Evolutionary conservation across 2,329 filamentous ascomycete genomes (phyloP), one percentile per base, ranked within the genome.

Genomic region (Chrysosporium queenslandicum): DNA sequence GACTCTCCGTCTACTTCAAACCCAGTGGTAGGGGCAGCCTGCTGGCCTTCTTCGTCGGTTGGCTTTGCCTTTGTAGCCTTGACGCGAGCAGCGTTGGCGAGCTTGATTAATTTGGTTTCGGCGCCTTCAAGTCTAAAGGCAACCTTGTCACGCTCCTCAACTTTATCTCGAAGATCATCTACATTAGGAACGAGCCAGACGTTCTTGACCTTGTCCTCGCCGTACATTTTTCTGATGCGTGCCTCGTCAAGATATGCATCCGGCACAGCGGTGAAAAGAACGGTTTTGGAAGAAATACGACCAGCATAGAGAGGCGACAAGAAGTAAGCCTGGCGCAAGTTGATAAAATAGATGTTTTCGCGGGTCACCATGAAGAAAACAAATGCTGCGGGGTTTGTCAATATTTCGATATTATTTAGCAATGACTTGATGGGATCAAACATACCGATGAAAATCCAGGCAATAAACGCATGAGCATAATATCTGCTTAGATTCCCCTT

Each of bases 311-410:
- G 75, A 9, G 89, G 88, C 9, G 88, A 90, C 52, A 94, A 79
- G 37, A 94, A 80, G 70, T 94, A 96, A 0, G 91, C 91, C 70
- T 97, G 91, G 57, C 90, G 86, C 48, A 97, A 71, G 63, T 94
- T 94, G 73, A 96, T 85, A 69, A 87, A 94, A 77, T 84, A 95
- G 60, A 97, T 85, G 64, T 81, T 83, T 68, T 97, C 91, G 53
- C 91, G 80, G 52, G 89, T 85, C 57, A 97, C 81, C 63, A 87
- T 83, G 70, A 87, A 92, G 67, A 97, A 84, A 58, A 97, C 77
- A 65, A 97, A 97, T 42, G 80, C 71, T 72, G 41, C 11, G 27
- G 14, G 12, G 14, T 6, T 12, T 43, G 23, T 27, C 18, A 40
- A 16, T 42, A 43, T 16, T 9, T 23, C 20, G n/a, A 18, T 34